A percentile compares a stretch with the other conserved stretches of the same genome.
Conservation (phyloP, 2,329 filamentous ascomycete genomes). For the Paraconiothyrium sp. region DNA sequence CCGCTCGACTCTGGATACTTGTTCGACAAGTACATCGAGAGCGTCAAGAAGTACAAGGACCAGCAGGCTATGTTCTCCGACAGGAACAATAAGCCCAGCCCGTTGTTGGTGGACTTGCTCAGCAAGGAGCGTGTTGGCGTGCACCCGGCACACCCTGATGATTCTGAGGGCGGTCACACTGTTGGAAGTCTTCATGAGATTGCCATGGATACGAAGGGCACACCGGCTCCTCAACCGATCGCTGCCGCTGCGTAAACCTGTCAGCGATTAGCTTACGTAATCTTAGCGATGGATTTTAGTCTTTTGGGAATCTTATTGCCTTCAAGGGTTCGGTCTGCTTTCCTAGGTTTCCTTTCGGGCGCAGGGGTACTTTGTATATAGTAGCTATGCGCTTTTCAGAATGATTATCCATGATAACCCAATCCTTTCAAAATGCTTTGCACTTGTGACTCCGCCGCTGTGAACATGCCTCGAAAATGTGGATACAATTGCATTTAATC, state of each 20-base stretch:
- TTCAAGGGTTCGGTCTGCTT: constrained; percentile 1
- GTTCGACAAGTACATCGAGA: constrained; percentile 95
- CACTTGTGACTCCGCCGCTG: no score
- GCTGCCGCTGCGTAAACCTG: constrained; percentile 39
- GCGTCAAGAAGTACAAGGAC: constrained; percentile 88
- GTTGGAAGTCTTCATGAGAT: constrained; percentile 39
- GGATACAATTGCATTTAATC: background rate
- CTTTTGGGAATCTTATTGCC: constrained; percentile 11
- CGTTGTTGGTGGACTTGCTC: constrained; percentile 88
- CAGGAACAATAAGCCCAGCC: constrained; percentile 87
- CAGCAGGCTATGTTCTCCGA: constrained; percentile 75
- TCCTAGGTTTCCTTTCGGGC: constrained; percentile 1
- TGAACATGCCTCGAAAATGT: no score
- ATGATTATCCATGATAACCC: background rate
- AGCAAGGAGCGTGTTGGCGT: constrained; percentile 96
- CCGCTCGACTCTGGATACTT: constrained; percentile 95
- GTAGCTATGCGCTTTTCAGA: background rate
- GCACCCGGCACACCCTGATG: constrained; percentile 51
- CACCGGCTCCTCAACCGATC: constrained; percentile 45
- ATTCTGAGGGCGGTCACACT: constrained; percentile 39
- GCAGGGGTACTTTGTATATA: background rate
- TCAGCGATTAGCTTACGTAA: background rate
- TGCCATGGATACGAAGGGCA: constrained; percentile 38
- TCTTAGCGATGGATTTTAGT: constrained; percentile 9
- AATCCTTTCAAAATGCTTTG: no score